phyloP scores from a whole-genome alignment of 768 basidiomycete genomes.

The Rhizopogon roseolus region DNA sequence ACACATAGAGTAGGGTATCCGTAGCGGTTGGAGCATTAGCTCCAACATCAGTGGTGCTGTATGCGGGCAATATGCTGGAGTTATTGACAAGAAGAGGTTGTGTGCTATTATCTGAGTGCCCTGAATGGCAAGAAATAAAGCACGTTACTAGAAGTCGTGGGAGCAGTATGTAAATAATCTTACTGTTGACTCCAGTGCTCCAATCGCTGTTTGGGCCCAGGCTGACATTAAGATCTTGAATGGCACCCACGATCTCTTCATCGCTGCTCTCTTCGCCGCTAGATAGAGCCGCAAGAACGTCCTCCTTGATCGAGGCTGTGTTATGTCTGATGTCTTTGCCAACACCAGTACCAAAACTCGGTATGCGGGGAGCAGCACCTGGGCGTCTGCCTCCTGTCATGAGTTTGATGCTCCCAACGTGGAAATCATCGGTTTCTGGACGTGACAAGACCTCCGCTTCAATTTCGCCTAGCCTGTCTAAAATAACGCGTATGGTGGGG shows the following conservation, averaged over 20 bases:
- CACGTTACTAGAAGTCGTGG: constrained; percentile 9
- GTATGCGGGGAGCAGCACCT: constrained; percentile 64
- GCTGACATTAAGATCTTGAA: constrained; percentile 43
- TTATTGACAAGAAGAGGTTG: constrained; percentile 50
- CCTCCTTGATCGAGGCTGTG: constrained; percentile 28
- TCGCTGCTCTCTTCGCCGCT: constrained; percentile 59
- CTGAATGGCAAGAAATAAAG: constrained; percentile 12
- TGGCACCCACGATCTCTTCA: constrained; percentile 61
- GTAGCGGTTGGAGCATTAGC: constrained; percentile 37
- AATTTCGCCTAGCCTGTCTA: constrained; percentile 74
- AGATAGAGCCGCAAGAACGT: constrained; percentile 27
- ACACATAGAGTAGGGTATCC: constrained; percentile 48
- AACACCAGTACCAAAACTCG: constrained; percentile 77
- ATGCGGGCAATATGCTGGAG: constrained; percentile 47
- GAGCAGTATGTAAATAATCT: constrained; percentile 4
- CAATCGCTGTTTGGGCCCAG: constrained; percentile 46
- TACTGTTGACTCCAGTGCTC: constrained; percentile 37
- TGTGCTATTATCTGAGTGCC: constrained; percentile 38
- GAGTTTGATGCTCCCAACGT: constrained; percentile 84
- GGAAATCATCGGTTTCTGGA: constrained; percentile 62
- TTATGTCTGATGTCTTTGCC: constrained; percentile 50
- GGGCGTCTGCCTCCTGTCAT: constrained; percentile 66
- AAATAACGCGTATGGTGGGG: constrained; percentile 73
- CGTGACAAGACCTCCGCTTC: constrained; percentile 79
- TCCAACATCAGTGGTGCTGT: constrained; percentile 68